Base-by-base conservation (phyloP, 2,329 filamentous ascomycete genomes). In the Colletotrichum destructivum region DNA sequence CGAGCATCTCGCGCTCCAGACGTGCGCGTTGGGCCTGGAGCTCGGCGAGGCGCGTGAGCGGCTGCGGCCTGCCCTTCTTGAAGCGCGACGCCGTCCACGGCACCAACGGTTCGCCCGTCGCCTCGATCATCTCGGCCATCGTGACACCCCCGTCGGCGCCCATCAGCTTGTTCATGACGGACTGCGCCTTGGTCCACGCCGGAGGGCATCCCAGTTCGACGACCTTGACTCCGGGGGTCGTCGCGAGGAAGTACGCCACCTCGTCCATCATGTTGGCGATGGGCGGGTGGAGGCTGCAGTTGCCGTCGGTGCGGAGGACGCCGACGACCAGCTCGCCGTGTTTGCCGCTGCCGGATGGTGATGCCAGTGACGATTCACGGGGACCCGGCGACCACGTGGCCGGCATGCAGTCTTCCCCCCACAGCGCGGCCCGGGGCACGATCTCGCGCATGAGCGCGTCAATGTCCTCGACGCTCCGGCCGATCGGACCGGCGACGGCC, bases 121-220 rank as follows among this genome's bases (percentile, higher is more conserved):
- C 60, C 7, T 72, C 65, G 4, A 72, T 55, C 69, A 72, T 69
- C 15, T 64, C 54, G 5, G 54, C 46, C 65, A 72, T 72, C 0
- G 31, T 8, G 4, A 40, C 65, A 2, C 35, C 26, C 2, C 69
- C 69, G 16, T 69, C 69, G 13, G 64, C 69, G 4, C 54, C 54
- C 69, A 72, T 72, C 18, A 72, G 69, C 46, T 69, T 72, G 60
- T 55, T 69, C 69, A 69, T 72, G 21, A 72, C 65, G 2, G 65
- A 72, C 40, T 72, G 69, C 4, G 69, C 65, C 16, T 38, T 60
- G 1, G 69, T 40, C 21, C 46, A 55, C 4, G n/a, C 69, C 23
- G n/a, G 4, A 1, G 65, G 65, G 1, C 46, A 64, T 1, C 42
- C 38, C 2, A 72, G 12, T 2, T 56, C 49, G 3, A 72, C 18